Evolutionary conservation across 164 flowering plant genomes (phyloP), one percentile per base, ranked within the genome.

Genomic region (Buxus sempervirens): DNA sequence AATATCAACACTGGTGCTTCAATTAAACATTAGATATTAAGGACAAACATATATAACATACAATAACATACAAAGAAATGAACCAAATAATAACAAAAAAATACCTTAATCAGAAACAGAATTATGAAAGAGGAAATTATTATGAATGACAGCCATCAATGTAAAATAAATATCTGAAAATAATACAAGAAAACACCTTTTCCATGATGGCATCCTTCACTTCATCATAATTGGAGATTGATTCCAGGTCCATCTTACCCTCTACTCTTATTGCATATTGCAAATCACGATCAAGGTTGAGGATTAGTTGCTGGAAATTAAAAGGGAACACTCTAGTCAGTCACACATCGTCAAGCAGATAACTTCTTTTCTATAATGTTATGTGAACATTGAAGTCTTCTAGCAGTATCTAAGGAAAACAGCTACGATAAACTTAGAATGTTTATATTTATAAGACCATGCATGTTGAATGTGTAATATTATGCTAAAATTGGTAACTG

Each of bases 231-330:
- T 96, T 96, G 67, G 87, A 73, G 55, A 96, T 87, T 45, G 81
- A 75, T 63, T 91, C 95, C 73, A 88, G 60, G 21, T 89, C 93
- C 99, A 91, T 88, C 85, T 93, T 93, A 26, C 98, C 98, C 86
- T 96, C 99, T 63, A 96, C 99, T 78, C 70, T 79, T 62, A 96
- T 85, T 21, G 98, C 98, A 87, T 93, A 91, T 76, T 92, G 91
- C 73, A 96, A 85, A 82, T 96, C 99, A 23, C 99, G 90, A 78
- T 93, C 99, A 70, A 96, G 93, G 72, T 93, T 96, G 45, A 66
- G 67, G 45, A 93, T 79, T 54, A 96, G 76, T 87, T 73, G 90
- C 98, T 95, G 88, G 27, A 73, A 71, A 65, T n/a, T n/a, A 22
- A 60, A 68, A 60, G 56, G 16, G 56, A 64, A 60, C 54, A 63